Base-by-base conservation (phyloP, 1,284 basidiomycete genomes). In the Heterobasidion parviporum region DNA sequence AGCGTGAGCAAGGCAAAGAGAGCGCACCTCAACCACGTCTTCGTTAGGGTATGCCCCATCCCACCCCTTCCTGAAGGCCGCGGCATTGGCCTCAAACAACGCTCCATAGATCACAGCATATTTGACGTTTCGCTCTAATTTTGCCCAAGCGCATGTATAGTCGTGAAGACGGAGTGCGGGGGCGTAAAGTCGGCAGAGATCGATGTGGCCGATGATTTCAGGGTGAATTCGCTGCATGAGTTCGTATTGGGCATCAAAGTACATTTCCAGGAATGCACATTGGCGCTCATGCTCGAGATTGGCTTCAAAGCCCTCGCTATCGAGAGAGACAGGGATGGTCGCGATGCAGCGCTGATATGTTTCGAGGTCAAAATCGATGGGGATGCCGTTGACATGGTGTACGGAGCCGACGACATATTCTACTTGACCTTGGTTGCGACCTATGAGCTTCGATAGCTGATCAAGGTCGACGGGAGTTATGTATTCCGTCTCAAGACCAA, bases 51-150 rank as follows among this genome's bases (percentile, higher is more conserved):
- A 98, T 3, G 89, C 81, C 7, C 85, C 82, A 18, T 71, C 65
- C 96, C 97, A 99, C 2, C 88, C 85, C 69, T 99, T 99, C 60
- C 94, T 74, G 63, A 98, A 86, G 5, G 94, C 92, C 6, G 97
- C 92, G 10, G 93, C 88, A 66, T 97, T 98, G 54, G 92, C 75
- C 70, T 99, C 96, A 67, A 99, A 98, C 56, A 98, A 70, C 5
- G 92, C 95, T 0, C 95, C 96, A 69, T 98, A 98, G 16, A 66
- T 72, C 8, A 88, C 76, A 0, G 87, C 94, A 57, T 75, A 87
- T 32, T 68, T 65, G 57, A 99, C 73, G 67, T 99, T 99, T 58
- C 94, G 73, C 65, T 82, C 74, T 34, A 94, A 72, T 65, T 82
- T 85, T 36, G 73, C 67, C 81, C 83, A 87, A 8, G 87, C 85